A percentile compares a stretch with the other conserved stretches of the same genome.
Evolutionary conservation across 441 rosid genomes (phyloP).

Genomic region (Daphne laureola): DNA sequence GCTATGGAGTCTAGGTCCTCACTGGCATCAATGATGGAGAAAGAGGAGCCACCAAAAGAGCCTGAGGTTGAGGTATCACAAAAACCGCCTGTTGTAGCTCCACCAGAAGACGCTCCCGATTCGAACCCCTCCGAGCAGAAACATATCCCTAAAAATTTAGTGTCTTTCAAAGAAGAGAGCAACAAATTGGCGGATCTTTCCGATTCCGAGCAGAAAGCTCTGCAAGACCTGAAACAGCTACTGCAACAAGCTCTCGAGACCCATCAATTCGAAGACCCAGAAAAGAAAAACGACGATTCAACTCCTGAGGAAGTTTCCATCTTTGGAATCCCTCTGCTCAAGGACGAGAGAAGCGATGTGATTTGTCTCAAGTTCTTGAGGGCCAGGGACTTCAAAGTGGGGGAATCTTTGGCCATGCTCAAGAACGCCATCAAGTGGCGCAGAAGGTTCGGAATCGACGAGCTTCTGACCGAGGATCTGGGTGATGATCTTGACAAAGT

Average conservation of each 20-base stretch:
- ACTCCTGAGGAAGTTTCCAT: conserved; percentile 30
- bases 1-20: conserved; percentile 29
- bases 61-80: conserved; percentile 8
- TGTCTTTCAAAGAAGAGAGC: conserved; percentile 83
- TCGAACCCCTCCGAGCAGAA: conserved; percentile 21
- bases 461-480: conserved; percentile 59
- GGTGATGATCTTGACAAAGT: conserved; percentile 63
- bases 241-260: conserved; percentile 49
- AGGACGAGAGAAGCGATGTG: conserved; percentile 69
- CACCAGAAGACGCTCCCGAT: conserved; percentile 20
- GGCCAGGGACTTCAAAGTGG: conserved; percentile 78
- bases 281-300: conserved; percentile 7
- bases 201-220: conserved; percentile 48
- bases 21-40: conserved; percentile 43
- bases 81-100: conserved; percentile 6
- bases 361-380: conserved; percentile 69
- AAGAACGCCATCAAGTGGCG: conserved; percentile 75
- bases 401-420: conserved; percentile 69
- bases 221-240: conserved; percentile 51
- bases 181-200: conserved; percentile 61
- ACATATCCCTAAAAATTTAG: conserved; percentile 34
- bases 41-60: conserved; percentile 26
- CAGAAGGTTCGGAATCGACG: conserved; percentile 58
- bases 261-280: conserved; percentile 32
- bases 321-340: conserved; percentile 75